Percentiles rank a stretch among this genome's conserved stretches.
phyloP scores from a whole-genome alignment of 1,139 yeast genomes.

The Spathaspora sp. region DNA sequence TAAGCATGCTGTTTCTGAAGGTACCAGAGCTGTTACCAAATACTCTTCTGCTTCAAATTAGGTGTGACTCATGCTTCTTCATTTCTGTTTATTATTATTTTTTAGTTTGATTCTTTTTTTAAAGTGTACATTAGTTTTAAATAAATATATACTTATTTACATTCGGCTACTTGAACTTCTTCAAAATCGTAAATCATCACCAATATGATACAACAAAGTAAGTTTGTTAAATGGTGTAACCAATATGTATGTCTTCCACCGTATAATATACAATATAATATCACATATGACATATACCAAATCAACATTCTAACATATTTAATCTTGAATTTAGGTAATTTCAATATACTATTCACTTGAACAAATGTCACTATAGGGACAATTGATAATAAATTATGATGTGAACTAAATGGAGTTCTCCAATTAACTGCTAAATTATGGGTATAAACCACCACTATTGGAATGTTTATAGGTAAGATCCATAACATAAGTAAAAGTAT shows the following conservation, averaged over 20 bases:
- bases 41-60: slow-evolving; percentile 82
- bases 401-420: slow-evolving; percentile 76
- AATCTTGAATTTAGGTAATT: slow-evolving; percentile 16
- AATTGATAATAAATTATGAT: slow-evolving; percentile 68
- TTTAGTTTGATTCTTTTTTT: slow-evolving; percentile 10
- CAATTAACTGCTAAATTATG: slow-evolving; percentile 69
- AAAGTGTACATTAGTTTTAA: slow-evolving; percentile 19
- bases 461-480: slow-evolving; percentile 67
- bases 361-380: slow-evolving; percentile 58
- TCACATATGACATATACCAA: slow-evolving; percentile 40
- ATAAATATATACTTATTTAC: neutral
- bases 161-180: slow-evolving; percentile 1
- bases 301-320: slow-evolving; percentile 21
- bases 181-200: slow-evolving; percentile 5
- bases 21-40: slow-evolving; percentile 99
- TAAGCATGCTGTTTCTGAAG: slow-evolving; percentile 98
- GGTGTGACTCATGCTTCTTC: slow-evolving; percentile 7
- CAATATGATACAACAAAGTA: slow-evolving; percentile 45
- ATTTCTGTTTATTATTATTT: slow-evolving; percentile 11
- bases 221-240: slow-evolving; percentile 66
- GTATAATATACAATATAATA: slow-evolving; percentile 55
- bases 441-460: slow-evolving; percentile 66
- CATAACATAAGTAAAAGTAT: slow-evolving; percentile 60
- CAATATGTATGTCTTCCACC: slow-evolving; percentile 72
- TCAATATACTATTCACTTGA: slow-evolving; percentile 33